Evolutionary conservation across 2,329 filamentous ascomycete genomes (phyloP).

Genomic region (Ascochyta fabae): DNA sequence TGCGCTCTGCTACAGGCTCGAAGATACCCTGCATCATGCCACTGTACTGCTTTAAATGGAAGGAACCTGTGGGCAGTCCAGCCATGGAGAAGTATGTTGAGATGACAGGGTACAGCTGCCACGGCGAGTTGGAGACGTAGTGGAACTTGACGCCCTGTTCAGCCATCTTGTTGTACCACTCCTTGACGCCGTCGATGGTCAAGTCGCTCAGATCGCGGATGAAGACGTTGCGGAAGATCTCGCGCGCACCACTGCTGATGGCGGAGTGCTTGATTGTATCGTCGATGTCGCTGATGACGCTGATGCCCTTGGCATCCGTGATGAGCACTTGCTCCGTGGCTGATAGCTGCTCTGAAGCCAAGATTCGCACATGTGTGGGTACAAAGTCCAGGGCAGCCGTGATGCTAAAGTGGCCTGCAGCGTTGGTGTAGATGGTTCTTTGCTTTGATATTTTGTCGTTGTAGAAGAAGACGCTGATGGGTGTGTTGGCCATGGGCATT

Average conservation of each 20-base stretch:
- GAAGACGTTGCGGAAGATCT: slow-evolving; percentile 97
- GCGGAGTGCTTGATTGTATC: slow-evolving; percentile 97
- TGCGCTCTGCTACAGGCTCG: slow-evolving; percentile 93
- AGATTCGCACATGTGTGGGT: slow-evolving; percentile 84
- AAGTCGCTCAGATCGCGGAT: slow-evolving; percentile 83
- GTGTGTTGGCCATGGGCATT: slow-evolving; percentile 75
- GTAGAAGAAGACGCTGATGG: slow-evolving; percentile 95
- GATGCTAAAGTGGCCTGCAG: slow-evolving; percentile 84
- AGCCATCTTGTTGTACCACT: slow-evolving; percentile 84
- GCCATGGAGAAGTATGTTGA: slow-evolving; percentile 83
- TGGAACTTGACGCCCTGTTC: slow-evolving; percentile 86
- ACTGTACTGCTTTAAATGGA: slow-evolving; percentile 94
- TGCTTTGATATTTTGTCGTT: slow-evolving; percentile 84
- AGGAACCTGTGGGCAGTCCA: slow-evolving; percentile 83
- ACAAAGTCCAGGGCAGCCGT: slow-evolving; percentile 85
- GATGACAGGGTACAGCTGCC: slow-evolving; percentile 93
- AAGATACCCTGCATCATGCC: slow-evolving; percentile 99
- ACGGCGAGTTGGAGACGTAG: slow-evolving; percentile 99
- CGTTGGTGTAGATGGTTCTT: slow-evolving; percentile 82
- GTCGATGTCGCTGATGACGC: slow-evolving; percentile 95
- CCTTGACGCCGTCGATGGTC: slow-evolving; percentile 82
- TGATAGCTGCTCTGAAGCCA: slow-evolving; percentile 85
- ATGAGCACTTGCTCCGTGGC: slow-evolving; percentile 78
- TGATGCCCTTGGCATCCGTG: slow-evolving; percentile 80
- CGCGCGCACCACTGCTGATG: slow-evolving; percentile 82